These are phyloP conservation scores for Cytospora leucostoma DNA, from an alignment of 2,329 filamentous ascomycete species.

Conservation along the genomic window DNA sequence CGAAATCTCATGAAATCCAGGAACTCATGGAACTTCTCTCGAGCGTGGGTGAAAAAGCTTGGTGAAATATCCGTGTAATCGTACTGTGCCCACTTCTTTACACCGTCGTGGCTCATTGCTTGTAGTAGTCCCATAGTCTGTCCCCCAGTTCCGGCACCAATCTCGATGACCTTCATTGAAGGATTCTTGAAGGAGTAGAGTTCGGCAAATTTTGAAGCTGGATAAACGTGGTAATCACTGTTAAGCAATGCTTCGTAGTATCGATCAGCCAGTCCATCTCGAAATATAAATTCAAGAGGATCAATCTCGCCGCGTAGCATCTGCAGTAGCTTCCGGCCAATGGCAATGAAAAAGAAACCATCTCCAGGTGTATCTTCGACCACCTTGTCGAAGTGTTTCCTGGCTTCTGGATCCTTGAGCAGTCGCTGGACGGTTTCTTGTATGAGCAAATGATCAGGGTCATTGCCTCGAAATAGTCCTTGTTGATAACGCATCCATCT, in stretches of 20 bases:
- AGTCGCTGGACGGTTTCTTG: too few species aligned
- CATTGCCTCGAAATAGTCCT: too few species aligned
- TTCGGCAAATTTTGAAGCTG: neutral
- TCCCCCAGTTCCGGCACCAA: neutral
- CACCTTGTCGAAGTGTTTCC: too few species aligned
- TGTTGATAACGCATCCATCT: too few species aligned
- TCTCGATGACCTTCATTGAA: neutral
- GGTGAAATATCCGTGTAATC: neutral
- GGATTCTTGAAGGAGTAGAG: neutral
- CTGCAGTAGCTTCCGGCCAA: too few species aligned
- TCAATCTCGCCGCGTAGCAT: too few species aligned
- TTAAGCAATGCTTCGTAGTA: neutral
- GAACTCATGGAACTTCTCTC: neutral
- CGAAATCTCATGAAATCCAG: neutral
- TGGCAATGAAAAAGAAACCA: too few species aligned
- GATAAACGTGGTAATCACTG: neutral
- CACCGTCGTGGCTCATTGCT: neutral
- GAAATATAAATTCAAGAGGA: neutral
- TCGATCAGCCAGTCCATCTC: neutral
- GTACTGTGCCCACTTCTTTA: conserved; percentile 10
- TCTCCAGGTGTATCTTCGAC: too few species aligned
- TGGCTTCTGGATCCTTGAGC: too few species aligned
- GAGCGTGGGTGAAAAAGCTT: neutral
- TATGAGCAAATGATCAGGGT: too few species aligned
- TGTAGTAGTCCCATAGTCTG: neutral